phyloP scores from a whole-genome alignment of 306 rosid genomes.

The Canavalia ensiformis region DNA sequence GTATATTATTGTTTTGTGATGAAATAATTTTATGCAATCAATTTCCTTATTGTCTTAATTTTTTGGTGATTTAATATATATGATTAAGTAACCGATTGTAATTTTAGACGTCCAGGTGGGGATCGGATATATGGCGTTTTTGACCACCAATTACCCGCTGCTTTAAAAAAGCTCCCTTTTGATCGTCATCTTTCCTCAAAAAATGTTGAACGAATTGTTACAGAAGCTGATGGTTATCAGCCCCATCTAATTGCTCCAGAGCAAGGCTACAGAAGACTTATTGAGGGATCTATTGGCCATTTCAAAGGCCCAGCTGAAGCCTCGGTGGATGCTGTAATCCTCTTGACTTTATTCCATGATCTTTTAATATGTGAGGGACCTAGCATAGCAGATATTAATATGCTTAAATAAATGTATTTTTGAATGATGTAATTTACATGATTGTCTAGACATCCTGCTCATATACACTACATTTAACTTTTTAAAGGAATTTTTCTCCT shows the following conservation, averaged over 20 bases:
- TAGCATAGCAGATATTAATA: not conserved
- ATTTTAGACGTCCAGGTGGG: constrained; percentile 49
- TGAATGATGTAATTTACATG: not conserved
- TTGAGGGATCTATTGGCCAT: constrained; percentile 46
- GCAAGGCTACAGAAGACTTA: constrained; percentile 54
- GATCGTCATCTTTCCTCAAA: constrained; percentile 47
- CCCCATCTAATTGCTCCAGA: constrained; percentile 53
- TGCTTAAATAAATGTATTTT: not conserved
- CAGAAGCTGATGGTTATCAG: constrained; percentile 52
- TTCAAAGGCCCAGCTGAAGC: constrained; percentile 55
- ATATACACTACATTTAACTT: not conserved
- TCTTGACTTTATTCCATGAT: constrained; percentile 25
- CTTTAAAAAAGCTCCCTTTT: constrained; percentile 49
- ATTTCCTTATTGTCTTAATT: constrained; percentile 1
- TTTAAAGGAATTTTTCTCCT: constrained; percentile 1
- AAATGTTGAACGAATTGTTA: constrained; percentile 45
- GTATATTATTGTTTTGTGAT: not conserved
- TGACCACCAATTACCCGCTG: constrained; percentile 50
- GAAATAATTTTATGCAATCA: not conserved
- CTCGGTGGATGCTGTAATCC: constrained; percentile 47
- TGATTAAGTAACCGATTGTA: constrained; percentile 28
- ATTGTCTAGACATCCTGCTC: not conserved
- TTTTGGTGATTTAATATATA: not conserved
- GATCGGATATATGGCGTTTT: constrained; percentile 50
- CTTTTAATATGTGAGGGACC: not conserved